phyloP scores from a whole-genome alignment of 208 protist genomes.

The Hexamita inflata region DNA sequence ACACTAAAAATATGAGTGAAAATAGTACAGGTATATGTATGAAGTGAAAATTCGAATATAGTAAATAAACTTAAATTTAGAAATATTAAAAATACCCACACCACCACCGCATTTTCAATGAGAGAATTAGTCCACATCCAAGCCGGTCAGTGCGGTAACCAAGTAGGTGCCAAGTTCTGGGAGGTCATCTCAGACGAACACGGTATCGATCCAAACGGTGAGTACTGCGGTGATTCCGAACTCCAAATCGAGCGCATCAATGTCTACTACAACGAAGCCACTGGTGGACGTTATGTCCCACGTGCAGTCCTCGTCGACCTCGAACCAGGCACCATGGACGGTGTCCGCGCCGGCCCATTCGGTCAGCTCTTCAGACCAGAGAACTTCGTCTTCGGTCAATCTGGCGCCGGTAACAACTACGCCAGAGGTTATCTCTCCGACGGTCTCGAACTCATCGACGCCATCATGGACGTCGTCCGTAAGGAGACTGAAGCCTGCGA shows the following conservation, averaged over 20 bases:
- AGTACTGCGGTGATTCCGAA: too few relatives aligned
- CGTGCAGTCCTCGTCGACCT: constrained; percentile 91
- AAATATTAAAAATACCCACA: too few relatives aligned
- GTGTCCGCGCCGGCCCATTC: constrained; percentile 60
- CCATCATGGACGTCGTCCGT: constrained; percentile 96
- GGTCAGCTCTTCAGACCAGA: constrained; percentile 86
- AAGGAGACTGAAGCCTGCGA: constrained; percentile 94
- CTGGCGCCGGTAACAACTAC: constrained; percentile 98
- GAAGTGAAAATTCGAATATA: too few relatives aligned
- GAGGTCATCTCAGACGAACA: constrained; percentile 91
- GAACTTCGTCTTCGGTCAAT: constrained; percentile 90
- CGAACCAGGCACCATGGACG: constrained; percentile 86
- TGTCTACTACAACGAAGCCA: constrained; percentile 99
- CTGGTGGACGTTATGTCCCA: constrained; percentile 98
- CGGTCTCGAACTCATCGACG: constrained; percentile 64
- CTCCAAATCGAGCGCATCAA: constrained; percentile 97
- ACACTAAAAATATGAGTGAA: too few relatives aligned
- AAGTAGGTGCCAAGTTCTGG: constrained; percentile 94
- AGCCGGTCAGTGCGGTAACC: constrained; percentile 67
- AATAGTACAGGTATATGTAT: too few relatives aligned
- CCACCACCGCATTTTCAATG: too few relatives aligned
- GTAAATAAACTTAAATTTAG: too few relatives aligned
- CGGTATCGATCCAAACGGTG: constrained; percentile 69
- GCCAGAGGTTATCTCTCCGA: constrained; percentile 67
- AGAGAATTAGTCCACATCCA: constrained; percentile 97